These are phyloP conservation scores for Chloris gayana DNA, from an alignment of 176 grass and related monocot genomes.

Conservation along the genomic window DNA sequence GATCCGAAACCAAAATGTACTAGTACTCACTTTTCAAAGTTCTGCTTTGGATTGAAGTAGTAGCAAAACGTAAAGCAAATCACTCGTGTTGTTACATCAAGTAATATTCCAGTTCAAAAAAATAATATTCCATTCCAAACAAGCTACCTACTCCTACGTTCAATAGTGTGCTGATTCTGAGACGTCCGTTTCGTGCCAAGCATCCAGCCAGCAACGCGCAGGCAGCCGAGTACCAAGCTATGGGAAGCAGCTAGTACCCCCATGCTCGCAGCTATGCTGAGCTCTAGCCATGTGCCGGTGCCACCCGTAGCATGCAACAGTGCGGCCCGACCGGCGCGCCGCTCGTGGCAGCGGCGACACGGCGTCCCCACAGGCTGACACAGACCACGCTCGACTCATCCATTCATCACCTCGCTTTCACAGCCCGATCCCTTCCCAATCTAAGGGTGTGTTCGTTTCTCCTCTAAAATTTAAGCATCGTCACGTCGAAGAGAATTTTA, in stretches of 20 bases:
- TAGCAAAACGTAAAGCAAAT: too few species aligned
- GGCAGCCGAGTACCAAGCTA: background rate
- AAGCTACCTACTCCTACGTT: background rate
- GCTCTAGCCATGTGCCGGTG: constrained; percentile 17
- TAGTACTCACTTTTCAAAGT: too few species aligned
- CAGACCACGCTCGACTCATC: background rate
- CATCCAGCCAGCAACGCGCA: background rate
- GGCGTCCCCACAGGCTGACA: background rate
- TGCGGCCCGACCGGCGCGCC: background rate
- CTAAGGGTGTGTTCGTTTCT: too few species aligned
- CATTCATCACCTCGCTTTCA: background rate
- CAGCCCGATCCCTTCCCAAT: background rate
- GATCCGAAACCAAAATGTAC: too few species aligned
- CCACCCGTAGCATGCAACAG: background rate
- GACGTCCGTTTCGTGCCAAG: background rate
- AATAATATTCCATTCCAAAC: background rate
- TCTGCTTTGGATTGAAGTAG: too few species aligned
- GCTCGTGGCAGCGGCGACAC: background rate
- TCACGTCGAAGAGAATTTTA: too few species aligned
- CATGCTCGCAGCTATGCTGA: too few species aligned
- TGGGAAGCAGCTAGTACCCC: background rate
- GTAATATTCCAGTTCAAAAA: too few species aligned
- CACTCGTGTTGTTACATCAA: background rate
- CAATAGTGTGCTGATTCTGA: background rate
- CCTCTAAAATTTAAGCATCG: too few species aligned